Evolutionary conservation across 352 stramenopile species (phyloP), one percentile per base, ranked within the genome.

Genomic region (Pythium insidiosum): DNA sequence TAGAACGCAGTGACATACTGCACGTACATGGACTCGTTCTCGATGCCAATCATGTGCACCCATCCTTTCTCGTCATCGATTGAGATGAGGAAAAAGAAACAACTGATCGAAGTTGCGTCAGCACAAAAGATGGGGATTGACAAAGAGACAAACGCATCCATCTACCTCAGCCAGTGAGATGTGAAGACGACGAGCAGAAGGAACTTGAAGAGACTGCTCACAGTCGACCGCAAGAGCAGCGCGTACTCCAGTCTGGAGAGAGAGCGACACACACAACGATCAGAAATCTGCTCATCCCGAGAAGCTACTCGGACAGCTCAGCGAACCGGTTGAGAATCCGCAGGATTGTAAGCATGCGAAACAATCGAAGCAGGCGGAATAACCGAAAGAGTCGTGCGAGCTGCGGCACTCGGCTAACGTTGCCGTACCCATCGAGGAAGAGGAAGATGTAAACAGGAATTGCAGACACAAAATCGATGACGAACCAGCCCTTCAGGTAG

Each of bases 171-270:
- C 77, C 77, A 89, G 36, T 89, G 77, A 6, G 77, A 89, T 15
- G 76, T 84, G 26, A 87, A 83, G 22, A 55, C 76, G n/a, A 89
- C 77, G 20, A 89, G 61, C 41, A 89, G 64, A 34, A 59, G 84
- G 51, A 87, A 89, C 44, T 89, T 89, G 44, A 84, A 68, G 41
- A 89, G 54, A 26, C 73, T 84, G 56, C 77, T 87, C 22, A 86
- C 70, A 18, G 69, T 89, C 7, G 77, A 89, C 5, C 74, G 70
- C 21, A 89, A 53, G 22, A 89, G 58, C 6, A 89, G 53, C 0
- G 74, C 74, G 40, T 89, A 85, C 39, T 85, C n/a, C n/a, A n/a
- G n/a, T n/a, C n/a, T n/a, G n/a, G n/a, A n/a, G n/a, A n/a, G n/a
- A n/a, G n/a, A n/a, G n/a, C n/a, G n/a, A n/a, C n/a, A n/a, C n/a